Base-by-base conservation (phyloP, 192 early-diverging fungal genomes). In the Kickxella alabastrina region DNA sequence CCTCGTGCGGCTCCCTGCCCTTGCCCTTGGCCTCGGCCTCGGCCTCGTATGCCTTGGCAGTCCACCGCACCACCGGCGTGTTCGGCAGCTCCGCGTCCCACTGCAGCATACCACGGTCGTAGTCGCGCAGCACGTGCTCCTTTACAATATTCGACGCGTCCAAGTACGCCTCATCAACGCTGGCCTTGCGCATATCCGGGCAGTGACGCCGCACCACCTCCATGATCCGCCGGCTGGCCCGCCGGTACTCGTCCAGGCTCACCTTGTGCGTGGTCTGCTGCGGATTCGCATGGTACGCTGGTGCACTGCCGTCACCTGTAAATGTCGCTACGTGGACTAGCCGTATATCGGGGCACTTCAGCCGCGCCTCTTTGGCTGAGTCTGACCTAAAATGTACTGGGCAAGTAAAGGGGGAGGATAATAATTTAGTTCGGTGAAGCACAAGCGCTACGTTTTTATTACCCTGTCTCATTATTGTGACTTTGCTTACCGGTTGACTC, bases 81-180 rank as follows among this genome's bases (percentile, higher is more conserved):
- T 48, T 49, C 41, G 49, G 15, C 14, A 38, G 14, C 9, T 18
- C 8, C 2, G 28, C 14, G 10, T 28, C 35, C 49, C 54, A 58
- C 36, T 63, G 53, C 2, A 71, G 32, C 22, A 27, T 7, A 12
- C 64, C 68, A 9, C 42, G 48, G 26, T 58, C 61, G 43, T 66
- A 52, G 32, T 77, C 74, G 3, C 25, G 47, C 29, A 69, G 26
- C 3, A 77, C 59, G n/a, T 45, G 54, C 5, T 74, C 47, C 36
- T 86, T 82, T 1, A 91, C 86, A 17, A 71, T 50, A 27, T 82
- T 82, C 1, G 92, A 87, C 4, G 90, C 75, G 57, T 98, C 95
- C 57, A 98, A 58, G 58, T 85, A 96, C 0, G 85, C 88, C 54
- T 98, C 95, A 53, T 98, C 95, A 6, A 88, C 59, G 12, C 88